Base-by-base conservation (phyloP, 371 early-diverging fungal genomes). In the Syncephalastrum racemosum region DNA sequence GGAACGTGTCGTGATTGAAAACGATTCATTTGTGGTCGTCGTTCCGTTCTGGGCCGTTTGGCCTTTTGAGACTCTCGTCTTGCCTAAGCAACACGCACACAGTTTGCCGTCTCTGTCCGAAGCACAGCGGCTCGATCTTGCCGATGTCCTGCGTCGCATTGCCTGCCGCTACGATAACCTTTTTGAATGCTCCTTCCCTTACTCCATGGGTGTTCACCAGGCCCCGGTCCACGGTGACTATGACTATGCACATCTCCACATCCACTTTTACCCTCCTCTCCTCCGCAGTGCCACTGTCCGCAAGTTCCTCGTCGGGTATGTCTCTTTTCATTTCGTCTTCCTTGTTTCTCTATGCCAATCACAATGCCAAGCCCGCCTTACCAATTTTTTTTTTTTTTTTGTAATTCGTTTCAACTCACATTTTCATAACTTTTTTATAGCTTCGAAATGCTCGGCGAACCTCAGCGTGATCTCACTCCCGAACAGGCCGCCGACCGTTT, bases 31-130 rank as follows among this genome's bases (percentile, higher is more conserved):
- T 65, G 64, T 93, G 41, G 88, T 84, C 14, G 67, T 96, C 0
- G 93, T 94, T 2, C 98, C 98, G 4, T 97, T 90, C 69, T 96
- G 95, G 96, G 96, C 96, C 2, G 80, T 88, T 4, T 97, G 97
- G 97, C 98, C 98, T 6, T 96, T 90, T 64, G 98, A 97, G 67
- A 88, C 89, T 22, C 70, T 97, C 77, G 77, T 97, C 10, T 67
- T 95, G 3, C 69, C 91, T 45, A 91, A 89, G 63, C 4, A 49
- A 0, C 95, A 96, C 66, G 58, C 85, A 2, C 54, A 79, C 0
- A 71, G 75, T 39, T 56, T 94, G 20, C 60, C 75, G 0, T 77
- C 86, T 22, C 67, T 94, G 62, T 50, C 61, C 23, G 66, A 66
- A 2, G 56, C 54, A 18, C 57, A 63, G 23, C 62, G 56, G 46